Percentiles rank a stretch among this genome's conserved stretches.
Conservation (phyloP, 345 rosid species). For the Eucalyptus tenuipes region DNA sequence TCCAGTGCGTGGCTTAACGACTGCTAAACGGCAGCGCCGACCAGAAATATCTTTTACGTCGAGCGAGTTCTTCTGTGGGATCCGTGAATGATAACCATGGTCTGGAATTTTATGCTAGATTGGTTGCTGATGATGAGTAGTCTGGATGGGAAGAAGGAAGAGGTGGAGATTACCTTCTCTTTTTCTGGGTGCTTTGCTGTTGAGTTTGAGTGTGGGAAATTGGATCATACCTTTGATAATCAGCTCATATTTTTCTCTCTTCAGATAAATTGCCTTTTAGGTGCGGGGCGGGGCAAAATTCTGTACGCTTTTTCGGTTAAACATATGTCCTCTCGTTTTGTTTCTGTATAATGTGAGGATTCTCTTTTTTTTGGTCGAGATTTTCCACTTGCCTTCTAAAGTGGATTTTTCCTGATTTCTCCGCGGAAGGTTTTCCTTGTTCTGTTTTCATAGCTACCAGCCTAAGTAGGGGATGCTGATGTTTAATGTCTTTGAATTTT, state of each 20-base stretch:
- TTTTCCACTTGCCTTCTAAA: neutral
- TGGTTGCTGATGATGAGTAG: neutral
- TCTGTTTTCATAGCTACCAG: neutral
- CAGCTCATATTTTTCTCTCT: neutral
- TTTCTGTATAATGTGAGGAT: neutral
- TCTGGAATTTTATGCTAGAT: neutral
- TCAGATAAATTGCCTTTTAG: neutral
- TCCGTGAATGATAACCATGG: neutral
- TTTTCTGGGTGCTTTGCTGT: neutral
- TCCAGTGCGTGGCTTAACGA: neutral
- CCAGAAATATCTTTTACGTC: neutral
- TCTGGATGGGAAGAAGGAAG: neutral
- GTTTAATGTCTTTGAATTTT: neutral
- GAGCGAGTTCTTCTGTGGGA: neutral
- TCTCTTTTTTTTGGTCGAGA: neutral
- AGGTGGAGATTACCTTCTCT: neutral
- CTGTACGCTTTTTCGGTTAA: neutral
- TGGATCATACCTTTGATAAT: neutral
- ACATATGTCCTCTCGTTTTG: neutral
- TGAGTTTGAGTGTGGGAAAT: neutral
- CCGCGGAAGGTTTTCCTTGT: constrained; percentile 8
- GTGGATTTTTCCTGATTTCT: neutral
- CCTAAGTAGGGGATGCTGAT: neutral
- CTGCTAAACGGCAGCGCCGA: neutral
- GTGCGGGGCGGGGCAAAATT: neutral